Conservation (phyloP, 495 filamentous ascomycete genomes). For the Aspergillus funiculosus region DNA sequence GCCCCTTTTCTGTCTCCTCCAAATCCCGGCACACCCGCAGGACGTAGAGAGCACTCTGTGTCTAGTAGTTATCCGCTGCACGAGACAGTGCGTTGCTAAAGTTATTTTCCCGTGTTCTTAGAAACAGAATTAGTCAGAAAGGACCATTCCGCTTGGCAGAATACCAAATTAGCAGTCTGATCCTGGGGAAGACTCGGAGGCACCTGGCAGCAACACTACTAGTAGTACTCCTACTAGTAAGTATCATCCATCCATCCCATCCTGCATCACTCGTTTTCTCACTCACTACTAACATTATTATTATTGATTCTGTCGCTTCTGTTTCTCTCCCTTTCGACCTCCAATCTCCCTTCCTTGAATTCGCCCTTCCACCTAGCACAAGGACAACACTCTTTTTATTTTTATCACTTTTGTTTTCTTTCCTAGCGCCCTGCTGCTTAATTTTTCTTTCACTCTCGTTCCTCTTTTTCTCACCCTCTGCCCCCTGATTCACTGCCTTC, state of each 20-base stretch:
- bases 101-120: no score
- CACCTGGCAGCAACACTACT: neutral
- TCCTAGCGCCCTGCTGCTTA: conserved; percentile 3
- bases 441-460: conserved; percentile 4
- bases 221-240: neutral
- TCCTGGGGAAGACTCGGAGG: neutral
- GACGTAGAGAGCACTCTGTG: no score
- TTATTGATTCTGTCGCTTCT: neutral
- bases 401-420: neutral
- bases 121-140: no score
- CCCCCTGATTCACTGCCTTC: conserved; percentile 5
- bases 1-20: no score
- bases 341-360: conserved; percentile 5
- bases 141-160: no score
- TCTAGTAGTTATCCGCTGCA: no score
- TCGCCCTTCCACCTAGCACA: conserved; percentile 5
- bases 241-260: neutral
- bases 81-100: no score
- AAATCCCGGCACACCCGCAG: no score
- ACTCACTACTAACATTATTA: no score
- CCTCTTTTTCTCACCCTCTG: neutral
- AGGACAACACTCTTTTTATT: conserved; percentile 12
- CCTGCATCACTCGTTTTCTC: conserved; percentile 8
- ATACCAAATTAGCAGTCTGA: no score
- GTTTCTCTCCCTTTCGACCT: conserved; percentile 10